Evolutionary conservation across 202 grass and related monocot genomes (phyloP), one percentile per base, ranked within the genome.

Genomic region (Setaria viridis): DNA sequence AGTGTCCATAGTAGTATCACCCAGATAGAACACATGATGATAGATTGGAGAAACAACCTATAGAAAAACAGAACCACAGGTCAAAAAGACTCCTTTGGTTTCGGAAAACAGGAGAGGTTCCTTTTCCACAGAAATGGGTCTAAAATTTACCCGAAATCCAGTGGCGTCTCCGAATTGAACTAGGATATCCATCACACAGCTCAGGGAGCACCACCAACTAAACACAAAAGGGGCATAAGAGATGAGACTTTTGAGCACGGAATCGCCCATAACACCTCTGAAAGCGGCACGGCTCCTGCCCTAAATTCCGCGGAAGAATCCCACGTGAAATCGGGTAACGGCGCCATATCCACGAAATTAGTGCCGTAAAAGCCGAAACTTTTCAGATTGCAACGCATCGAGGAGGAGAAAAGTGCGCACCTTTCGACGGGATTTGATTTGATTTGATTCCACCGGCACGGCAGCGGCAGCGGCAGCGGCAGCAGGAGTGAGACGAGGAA

Each of bases 351-450:
- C 82, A 15, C 2, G n/a, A 65, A 72, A 11, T 4, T 11, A 58
- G 9, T 66, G 8, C 17, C 56, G 11, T 2, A 56, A 85, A 77
- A 15, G 2, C 21, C 11, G 7, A 76, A 80, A 29, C 64, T 30
- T 84, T n/a, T 20, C 12, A 70, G 20, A 30, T 15, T 35, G 20
- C 3, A 77, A 54, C 6, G 45, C 35, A 62, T 82, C 57, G 32
- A 13, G 2, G 12, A 67, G 32, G 49, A 3, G 12, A 54, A 84
- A 83, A 84, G 65, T 17, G 0, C 30, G 47, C 50, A 88, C 83
- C 82, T 87, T 81, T 6, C 1, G 78, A 6, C 14, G 67, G 74
- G 54, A 73, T 37, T 74, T 17, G 72, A 56, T 76, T 42, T 25
- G 72, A 19, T 75, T 55, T 42, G 72, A 19, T 75, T 55, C 32